Evolutionary conservation across 768 basidiomycete species (phyloP).

Genomic region (Saitozyma sp.): DNA sequence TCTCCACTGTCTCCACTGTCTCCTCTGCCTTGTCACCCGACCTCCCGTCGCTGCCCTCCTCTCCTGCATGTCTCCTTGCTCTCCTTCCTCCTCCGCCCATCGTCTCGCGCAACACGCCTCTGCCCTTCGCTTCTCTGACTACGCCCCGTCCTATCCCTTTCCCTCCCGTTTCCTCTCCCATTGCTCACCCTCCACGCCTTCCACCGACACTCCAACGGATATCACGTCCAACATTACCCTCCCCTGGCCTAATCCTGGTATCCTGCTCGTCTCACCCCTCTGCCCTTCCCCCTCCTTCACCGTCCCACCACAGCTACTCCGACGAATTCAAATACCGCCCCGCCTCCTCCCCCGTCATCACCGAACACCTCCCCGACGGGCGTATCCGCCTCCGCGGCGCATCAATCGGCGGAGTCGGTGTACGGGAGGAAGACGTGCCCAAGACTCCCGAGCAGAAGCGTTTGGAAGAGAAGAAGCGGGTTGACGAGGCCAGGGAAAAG

Average conservation of each 20-base stretch:
- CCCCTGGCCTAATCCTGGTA: neutral
- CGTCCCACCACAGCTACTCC: slow-evolving; percentile 64
- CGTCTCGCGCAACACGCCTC: too few relatives aligned
- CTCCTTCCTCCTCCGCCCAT: too few relatives aligned
- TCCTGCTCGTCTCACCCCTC: neutral
- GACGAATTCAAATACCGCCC: slow-evolving; percentile 78
- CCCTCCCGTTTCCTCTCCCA: neutral
- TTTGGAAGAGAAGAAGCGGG: slow-evolving; percentile 30
- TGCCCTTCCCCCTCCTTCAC: neutral
- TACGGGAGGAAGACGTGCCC: slow-evolving; percentile 43
- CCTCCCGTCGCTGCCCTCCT: too few relatives aligned
- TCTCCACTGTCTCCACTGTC: too few relatives aligned
- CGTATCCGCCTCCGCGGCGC: slow-evolving; percentile 71
- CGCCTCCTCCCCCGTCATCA: slow-evolving; percentile 79
- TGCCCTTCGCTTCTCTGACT: neutral
- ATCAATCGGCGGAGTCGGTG: slow-evolving; percentile 54
- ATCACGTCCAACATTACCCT: neutral
- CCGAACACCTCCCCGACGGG: slow-evolving; percentile 72
- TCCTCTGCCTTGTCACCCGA: too few relatives aligned
- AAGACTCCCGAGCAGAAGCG: slow-evolving; percentile 32
- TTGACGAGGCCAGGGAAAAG: slow-evolving; percentile 44
- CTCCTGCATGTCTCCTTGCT: too few relatives aligned
- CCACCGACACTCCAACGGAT: neutral
- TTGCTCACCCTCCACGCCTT: neutral
- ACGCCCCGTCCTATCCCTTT: neutral